Evolutionary conservation across 257 asterid species (phyloP).

Genomic region (Euphrasia confusa): DNA sequence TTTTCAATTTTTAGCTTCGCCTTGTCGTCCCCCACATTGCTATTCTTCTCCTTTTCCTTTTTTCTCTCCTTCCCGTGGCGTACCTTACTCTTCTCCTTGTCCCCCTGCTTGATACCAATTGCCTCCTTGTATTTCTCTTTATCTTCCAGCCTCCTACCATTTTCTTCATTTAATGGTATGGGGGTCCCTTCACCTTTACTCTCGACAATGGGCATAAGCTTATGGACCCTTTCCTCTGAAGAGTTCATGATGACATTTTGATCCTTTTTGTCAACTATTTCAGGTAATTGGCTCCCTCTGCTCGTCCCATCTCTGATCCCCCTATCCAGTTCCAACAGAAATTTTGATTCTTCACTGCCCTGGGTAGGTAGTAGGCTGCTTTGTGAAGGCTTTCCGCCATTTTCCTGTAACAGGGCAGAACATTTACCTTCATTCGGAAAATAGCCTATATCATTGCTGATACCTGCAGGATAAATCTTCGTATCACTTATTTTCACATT

Average conservation of each 20-base stretch:
- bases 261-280: conserved; percentile 32
- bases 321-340: conserved; percentile 52
- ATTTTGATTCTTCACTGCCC: conserved; percentile 39
- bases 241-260: conserved; percentile 28
- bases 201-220: conserved; percentile 22
- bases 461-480: conserved; percentile 33
- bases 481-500: conserved; percentile 35
- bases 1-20: conserved; percentile 35
- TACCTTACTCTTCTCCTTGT: conserved; percentile 37
- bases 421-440: conserved; percentile 28
- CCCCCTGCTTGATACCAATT: conserved; percentile 31
- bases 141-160: conserved; percentile 35
- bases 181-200: conserved; percentile 36
- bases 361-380: conserved; percentile 6
- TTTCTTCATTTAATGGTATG: conserved; percentile 34
- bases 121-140: conserved; percentile 40
- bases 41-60: conserved; percentile 1
- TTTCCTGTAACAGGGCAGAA: conserved; percentile 30
- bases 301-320: conserved; percentile 48
- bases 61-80: conserved; percentile 40
- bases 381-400: conserved; percentile 38
- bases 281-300: conserved; percentile 38
- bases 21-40: conserved; percentile 17
- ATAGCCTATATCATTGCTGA: not conserved
- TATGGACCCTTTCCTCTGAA: conserved; percentile 37